Base-by-base conservation (phyloP, 257 asterid species). In the Forsythia suspensa region DNA sequence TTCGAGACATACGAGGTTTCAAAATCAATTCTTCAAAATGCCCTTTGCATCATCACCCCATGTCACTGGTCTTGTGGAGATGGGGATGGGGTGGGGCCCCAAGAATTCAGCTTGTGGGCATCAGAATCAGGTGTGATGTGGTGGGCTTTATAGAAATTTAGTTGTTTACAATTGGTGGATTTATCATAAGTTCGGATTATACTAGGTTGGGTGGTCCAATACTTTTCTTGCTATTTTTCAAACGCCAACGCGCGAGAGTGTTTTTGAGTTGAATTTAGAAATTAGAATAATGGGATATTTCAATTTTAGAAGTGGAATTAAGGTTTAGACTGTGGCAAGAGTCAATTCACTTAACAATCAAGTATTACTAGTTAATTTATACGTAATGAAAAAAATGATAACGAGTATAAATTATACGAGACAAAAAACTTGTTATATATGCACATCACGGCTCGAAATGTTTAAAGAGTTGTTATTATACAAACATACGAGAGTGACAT, bases 191-290 rank as follows among this genome's bases (percentile, higher is more conserved):
- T 63, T 63, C 39, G n/a, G 70, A 63, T 21, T 24, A 24, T 63
- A 63, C 18, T 24, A 59, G 73, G 39, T 10, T 76, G 5, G 40
- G 66, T 65, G 79, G 79, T 76, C 74, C 80, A 5, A 29, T 43
- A 6, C n/a, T 43, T 16, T 34, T 68, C 11, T 52, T 51, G 4
- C 4, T 13, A 51, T 51, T 51, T 15, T 13, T 65, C 78, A 79
- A 79, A 63, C 82, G 82, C 82, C 74, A 36, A 63, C 20, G 13
- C 57, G 78, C 82, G 82, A 72, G 78, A 72, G 77, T 63, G 10
- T 29, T 29, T 12, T 37, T 20, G 9, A 34, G 36, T 66, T 73
- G 55, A 16, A 65, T 3, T 6, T 52, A 21, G 55, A 16, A 65
- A 2, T 6, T 52, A 21, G 44, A 24, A 29, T 46, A 72, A 42